Evolutionary conservation across 2,329 filamentous ascomycete genomes (phyloP).

Genomic region (Colletotrichum echinochloae): DNA sequence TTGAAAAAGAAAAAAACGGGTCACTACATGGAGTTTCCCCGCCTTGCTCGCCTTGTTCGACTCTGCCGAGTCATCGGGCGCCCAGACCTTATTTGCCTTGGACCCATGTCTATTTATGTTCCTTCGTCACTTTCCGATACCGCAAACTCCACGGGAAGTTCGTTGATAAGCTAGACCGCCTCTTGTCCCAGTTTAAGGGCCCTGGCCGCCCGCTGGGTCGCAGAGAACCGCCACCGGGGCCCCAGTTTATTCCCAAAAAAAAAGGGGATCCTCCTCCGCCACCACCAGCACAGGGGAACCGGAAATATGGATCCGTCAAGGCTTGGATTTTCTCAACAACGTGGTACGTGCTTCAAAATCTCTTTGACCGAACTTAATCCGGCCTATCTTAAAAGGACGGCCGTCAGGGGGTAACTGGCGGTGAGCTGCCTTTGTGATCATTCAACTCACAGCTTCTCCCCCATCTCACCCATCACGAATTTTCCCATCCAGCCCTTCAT

Average conservation of each 20-base stretch:
- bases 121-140: background rate
- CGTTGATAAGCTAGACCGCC: conserved; percentile 27
- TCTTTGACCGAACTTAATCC: conserved; percentile 30
- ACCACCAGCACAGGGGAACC: conserved; percentile 25
- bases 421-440: conserved; percentile 19
- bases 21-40: background rate
- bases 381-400: conserved; percentile 12
- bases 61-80: background rate
- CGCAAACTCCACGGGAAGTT: background rate
- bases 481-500: background rate
- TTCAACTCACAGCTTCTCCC: conserved; percentile 12
- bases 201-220: background rate
- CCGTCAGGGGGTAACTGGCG: conserved; percentile 32
- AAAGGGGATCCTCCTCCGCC: conserved; percentile 11
- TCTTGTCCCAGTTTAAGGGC: conserved; percentile 12
- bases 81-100: conserved; percentile 8
- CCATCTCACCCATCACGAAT: background rate
- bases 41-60: too few relatives aligned
- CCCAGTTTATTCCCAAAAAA: conserved; percentile 10
- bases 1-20: too few relatives aligned
- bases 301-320: conserved; percentile 23
- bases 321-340: conserved; percentile 31
- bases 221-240: conserved; percentile 15
- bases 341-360: conserved; percentile 32
- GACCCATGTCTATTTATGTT: conserved; percentile 5